These are phyloP conservation scores for Nymphaea colorata DNA, from an alignment of 164 flowering plant species.

Conservation along the genomic window DNA sequence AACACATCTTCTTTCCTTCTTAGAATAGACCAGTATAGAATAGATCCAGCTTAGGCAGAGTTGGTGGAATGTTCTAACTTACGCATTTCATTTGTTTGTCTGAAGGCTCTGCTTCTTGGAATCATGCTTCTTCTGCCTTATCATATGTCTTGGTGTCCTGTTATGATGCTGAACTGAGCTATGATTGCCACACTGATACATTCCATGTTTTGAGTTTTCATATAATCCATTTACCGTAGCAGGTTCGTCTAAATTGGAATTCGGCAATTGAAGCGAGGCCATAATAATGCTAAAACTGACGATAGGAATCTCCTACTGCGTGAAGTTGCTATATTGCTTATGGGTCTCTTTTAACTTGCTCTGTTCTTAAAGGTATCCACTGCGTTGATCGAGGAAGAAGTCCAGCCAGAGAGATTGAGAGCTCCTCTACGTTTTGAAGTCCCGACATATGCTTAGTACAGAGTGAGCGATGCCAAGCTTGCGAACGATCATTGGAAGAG, in stretches of 20 bases:
- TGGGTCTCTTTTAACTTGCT: neutral
- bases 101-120: no score
- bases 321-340: neutral
- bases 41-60: no score
- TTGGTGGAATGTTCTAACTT: no score
- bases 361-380: conserved; percentile 38
- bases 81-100: no score
- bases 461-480: no score
- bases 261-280: neutral
- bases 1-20: no score
- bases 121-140: no score
- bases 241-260: neutral
- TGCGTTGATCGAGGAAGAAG: conserved; percentile 49
- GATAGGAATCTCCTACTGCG: neutral
- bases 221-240: no score
- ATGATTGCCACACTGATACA: conserved; percentile 51
- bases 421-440: no score
- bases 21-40: no score
- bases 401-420: conserved; percentile 70
- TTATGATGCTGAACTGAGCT: conserved; percentile 81
- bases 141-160: conserved; percentile 90
- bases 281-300: neutral
- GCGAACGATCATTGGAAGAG: no score
- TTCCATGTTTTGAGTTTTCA: conserved; percentile 26
- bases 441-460: no score